Conservation (phyloP, 768 basidiomycete genomes). For the Mycena sanguinolenta region DNA sequence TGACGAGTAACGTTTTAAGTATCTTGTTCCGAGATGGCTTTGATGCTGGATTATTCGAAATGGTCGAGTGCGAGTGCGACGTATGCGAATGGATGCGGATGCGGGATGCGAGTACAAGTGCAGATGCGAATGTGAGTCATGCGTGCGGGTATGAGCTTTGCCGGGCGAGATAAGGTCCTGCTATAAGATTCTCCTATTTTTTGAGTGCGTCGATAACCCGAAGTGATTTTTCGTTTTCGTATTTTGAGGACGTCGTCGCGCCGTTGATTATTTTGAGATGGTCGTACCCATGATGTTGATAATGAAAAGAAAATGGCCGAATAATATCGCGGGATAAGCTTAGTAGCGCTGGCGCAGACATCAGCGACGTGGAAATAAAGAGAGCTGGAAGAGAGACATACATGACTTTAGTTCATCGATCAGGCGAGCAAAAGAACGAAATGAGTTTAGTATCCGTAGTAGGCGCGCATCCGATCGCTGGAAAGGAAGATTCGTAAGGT, state of each 20-base stretch:
- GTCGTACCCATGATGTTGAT: too few species aligned
- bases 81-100: not conserved
- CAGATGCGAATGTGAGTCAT: not conserved
- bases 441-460: slow-evolving; percentile 66
- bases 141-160: slow-evolving; percentile 2
- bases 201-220: slow-evolving; percentile 3
- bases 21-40: not conserved
- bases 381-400: slow-evolving; percentile 34
- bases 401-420: slow-evolving; percentile 43
- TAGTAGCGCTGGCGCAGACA: not conserved
- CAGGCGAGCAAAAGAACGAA: slow-evolving; percentile 34
- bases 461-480: slow-evolving; percentile 77
- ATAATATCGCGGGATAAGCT: slow-evolving; percentile 8
- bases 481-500: not conserved
- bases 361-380: slow-evolving; percentile 5
- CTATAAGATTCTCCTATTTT: slow-evolving; percentile 14
- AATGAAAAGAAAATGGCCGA: slow-evolving; percentile 16
- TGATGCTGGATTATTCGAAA: slow-evolving; percentile 14
- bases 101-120: not conserved
- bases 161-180: slow-evolving; percentile 16
- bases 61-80: slow-evolving; percentile 9
- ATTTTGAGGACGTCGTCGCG: slow-evolving; percentile 4
- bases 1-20: slow-evolving; percentile 3
- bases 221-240: not conserved
- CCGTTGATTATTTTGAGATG: not conserved